phyloP scores from a whole-genome alignment of 495 filamentous ascomycete genomes.

The Cudoniella acicularis region DNA sequence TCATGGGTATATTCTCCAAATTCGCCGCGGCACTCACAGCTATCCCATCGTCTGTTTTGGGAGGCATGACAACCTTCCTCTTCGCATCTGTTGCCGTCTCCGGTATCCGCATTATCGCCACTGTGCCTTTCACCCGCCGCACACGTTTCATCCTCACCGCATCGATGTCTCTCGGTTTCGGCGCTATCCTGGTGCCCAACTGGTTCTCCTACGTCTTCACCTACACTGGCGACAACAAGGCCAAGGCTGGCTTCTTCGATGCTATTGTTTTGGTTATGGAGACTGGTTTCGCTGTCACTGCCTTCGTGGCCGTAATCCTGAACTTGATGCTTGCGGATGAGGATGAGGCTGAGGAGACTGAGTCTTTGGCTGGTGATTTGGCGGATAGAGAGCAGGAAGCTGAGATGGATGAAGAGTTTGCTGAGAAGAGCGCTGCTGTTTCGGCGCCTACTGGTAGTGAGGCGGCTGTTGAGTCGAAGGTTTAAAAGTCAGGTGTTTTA shows the following conservation, averaged over 20 bases:
- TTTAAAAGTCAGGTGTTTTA: background rate
- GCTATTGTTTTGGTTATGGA: conserved; percentile 79
- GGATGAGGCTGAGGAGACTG: conserved; percentile 42
- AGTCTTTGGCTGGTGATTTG: conserved; percentile 39
- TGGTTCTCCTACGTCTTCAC: conserved; percentile 79
- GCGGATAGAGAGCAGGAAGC: conserved; percentile 6
- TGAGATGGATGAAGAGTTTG: background rate
- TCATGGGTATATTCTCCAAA: conserved; percentile 90
- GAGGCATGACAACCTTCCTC: conserved; percentile 92
- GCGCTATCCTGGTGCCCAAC: conserved; percentile 74
- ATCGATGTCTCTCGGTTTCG: conserved; percentile 70
- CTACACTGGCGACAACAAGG: conserved; percentile 61
- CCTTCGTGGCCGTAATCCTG: conserved; percentile 64
- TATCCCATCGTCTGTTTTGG: conserved; percentile 76
- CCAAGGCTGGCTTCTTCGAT: conserved; percentile 74
- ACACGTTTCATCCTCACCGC: conserved; percentile 88
- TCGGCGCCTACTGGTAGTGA: too few species aligned
- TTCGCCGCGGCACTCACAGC: conserved; percentile 85
- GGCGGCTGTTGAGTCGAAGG: too few species aligned
- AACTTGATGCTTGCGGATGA: conserved; percentile 74
- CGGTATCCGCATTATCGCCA: conserved; percentile 79
- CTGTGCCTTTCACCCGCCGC: conserved; percentile 74
- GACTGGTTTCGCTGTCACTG: conserved; percentile 73
- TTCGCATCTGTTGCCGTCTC: conserved; percentile 83
- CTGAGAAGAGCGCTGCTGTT: background rate